phyloP scores from a whole-genome alignment of 2,329 filamentous ascomycete species.

The Gyromitra esculenta region DNA sequence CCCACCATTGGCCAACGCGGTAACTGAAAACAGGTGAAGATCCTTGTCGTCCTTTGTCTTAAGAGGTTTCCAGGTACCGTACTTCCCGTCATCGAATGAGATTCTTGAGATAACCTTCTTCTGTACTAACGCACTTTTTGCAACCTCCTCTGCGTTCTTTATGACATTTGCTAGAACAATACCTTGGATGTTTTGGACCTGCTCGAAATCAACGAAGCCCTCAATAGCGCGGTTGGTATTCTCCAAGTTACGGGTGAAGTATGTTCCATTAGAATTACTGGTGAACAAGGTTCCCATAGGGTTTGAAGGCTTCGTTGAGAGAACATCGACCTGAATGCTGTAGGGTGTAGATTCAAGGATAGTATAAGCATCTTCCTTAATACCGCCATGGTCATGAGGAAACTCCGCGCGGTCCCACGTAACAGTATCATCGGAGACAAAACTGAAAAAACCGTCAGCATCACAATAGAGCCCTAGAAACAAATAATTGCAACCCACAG shows the following conservation, averaged over 20 bases:
- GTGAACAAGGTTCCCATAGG: slow-evolving; percentile 90
- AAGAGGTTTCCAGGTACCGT: slow-evolving; percentile 74
- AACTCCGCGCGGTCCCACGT: slow-evolving; percentile 95
- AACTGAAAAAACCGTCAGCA: slow-evolving; percentile 51
- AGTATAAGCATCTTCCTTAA: slow-evolving; percentile 87
- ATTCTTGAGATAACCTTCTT: slow-evolving; percentile 83
- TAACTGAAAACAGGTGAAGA: slow-evolving; percentile 92
- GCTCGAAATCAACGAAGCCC: slow-evolving; percentile 93
- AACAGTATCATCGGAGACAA: slow-evolving; percentile 78
- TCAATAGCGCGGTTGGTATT: slow-evolving; percentile 84
- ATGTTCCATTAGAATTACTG: slow-evolving; percentile 96
- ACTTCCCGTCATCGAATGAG: slow-evolving; percentile 90
- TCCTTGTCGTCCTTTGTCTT: slow-evolving; percentile 72
- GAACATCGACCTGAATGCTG: slow-evolving; percentile 95
- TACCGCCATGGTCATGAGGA: slow-evolving; percentile 77
- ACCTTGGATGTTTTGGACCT: slow-evolving; percentile 88
- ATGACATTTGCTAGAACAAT: slow-evolving; percentile 91
- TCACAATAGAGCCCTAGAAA: not conserved
- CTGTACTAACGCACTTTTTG: slow-evolving; percentile 63
- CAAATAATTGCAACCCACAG: slow-evolving; percentile 68
- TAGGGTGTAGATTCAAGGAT: slow-evolving; percentile 96
- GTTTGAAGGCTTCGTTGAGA: slow-evolving; percentile 72
- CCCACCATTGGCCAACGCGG: slow-evolving; percentile 81
- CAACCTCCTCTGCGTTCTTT: slow-evolving; percentile 81
- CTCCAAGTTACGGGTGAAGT: slow-evolving; percentile 89